Conservation (phyloP, 2,329 filamentous ascomycete species). For the Monosporascus sp. region DNA sequence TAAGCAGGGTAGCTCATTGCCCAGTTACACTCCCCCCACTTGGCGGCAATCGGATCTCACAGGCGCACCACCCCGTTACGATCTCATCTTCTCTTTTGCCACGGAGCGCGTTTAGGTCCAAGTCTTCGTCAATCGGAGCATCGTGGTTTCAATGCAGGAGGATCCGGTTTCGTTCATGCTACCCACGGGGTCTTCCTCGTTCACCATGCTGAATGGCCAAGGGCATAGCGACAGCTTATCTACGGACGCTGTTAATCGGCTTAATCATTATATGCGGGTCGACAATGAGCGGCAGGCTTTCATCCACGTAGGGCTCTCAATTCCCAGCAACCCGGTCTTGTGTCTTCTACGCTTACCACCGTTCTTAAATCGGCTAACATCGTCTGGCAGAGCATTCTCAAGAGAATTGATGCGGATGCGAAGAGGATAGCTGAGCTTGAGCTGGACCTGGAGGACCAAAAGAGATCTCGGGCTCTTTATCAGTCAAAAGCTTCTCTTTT, state of each 20-base stretch:
- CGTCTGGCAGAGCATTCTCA: slow-evolving; percentile 18
- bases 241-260: slow-evolving; percentile 13
- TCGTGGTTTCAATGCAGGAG: background rate
- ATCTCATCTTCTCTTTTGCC: no score
- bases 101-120: no score
- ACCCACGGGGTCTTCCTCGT: background rate
- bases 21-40: no score
- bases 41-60: no score
- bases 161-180: background rate
- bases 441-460: slow-evolving; percentile 25
- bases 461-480: slow-evolving; percentile 19
- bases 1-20: no score
- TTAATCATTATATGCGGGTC: slow-evolving; percentile 21
- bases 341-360: background rate
- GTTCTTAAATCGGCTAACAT: slow-evolving; percentile 8
- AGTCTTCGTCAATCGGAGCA: no score
- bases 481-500: slow-evolving; percentile 16
- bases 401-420: slow-evolving; percentile 17
- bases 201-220: slow-evolving; percentile 17
- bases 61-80: no score
- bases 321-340: no score
- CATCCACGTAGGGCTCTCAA: slow-evolving; percentile 19
- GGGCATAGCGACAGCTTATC: slow-evolving; percentile 9
- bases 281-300: slow-evolving; percentile 22
- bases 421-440: slow-evolving; percentile 22